These are phyloP conservation scores for Solanum aculeatissimum DNA, from an alignment of 305 asterid species.

Conservation along the genomic window DNA sequence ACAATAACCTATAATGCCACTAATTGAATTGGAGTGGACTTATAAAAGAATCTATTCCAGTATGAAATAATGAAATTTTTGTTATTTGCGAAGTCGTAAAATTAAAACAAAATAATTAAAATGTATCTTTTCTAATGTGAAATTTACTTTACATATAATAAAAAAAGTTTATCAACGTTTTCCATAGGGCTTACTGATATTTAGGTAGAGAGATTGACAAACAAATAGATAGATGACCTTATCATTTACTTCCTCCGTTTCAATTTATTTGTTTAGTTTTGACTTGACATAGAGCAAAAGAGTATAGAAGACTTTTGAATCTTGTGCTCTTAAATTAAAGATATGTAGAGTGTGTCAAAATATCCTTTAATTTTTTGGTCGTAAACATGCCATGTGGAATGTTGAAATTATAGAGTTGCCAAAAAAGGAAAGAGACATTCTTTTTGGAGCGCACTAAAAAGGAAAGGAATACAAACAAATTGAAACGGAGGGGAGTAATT, in stretches of 20 bases:
- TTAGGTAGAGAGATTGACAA: not conserved
- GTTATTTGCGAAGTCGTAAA: not conserved
- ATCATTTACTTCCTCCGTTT: not conserved
- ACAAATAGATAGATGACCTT: not conserved
- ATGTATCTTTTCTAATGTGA: not conserved
- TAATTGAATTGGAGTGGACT: not conserved
- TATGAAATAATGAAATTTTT: not conserved
- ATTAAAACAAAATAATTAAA: not conserved
- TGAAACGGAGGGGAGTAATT: not conserved
- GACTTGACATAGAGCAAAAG: not conserved
- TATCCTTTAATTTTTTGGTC: not conserved
- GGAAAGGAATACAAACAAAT: not conserved
- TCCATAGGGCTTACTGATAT: not conserved
- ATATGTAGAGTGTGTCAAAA: too few species aligned
- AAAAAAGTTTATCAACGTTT: not conserved
- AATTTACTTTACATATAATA: not conserved
- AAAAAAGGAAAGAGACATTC: not conserved
- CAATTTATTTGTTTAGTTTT: not conserved
- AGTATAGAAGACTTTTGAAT: not conserved
- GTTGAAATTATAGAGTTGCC: not conserved
- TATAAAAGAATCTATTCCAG: not conserved
- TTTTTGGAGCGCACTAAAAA: not conserved
- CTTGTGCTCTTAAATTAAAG: too few species aligned
- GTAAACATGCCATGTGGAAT: not conserved
- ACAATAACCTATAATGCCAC: not conserved